Conservation (phyloP, 116 monocot species). For the Iris pallida region DNA sequence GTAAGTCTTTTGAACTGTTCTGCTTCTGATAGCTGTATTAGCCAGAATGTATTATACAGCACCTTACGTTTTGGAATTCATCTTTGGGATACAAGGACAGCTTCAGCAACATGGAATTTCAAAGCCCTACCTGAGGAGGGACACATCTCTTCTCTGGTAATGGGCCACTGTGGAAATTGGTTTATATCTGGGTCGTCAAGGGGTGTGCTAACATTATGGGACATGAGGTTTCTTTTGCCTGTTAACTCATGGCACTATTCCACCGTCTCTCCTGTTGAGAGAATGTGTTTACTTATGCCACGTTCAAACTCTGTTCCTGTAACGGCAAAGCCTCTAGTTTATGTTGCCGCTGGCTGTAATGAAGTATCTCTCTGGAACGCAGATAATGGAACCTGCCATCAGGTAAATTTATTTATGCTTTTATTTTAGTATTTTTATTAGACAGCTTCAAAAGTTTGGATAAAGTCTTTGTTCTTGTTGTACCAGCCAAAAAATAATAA, state of each 20-base stretch:
- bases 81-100: slow-evolving; percentile 75
- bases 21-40: slow-evolving; percentile 40
- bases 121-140: slow-evolving; percentile 71
- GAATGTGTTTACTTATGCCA: slow-evolving; percentile 65
- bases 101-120: slow-evolving; percentile 63
- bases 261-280: slow-evolving; percentile 68
- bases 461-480: too few relatives aligned
- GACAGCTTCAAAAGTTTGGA: too few relatives aligned
- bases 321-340: slow-evolving; percentile 63
- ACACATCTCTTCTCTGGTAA: slow-evolving; percentile 68
- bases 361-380: slow-evolving; percentile 99
- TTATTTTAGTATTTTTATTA: not conserved
- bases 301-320: slow-evolving; percentile 46
- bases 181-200: slow-evolving; percentile 95
- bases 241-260: slow-evolving; percentile 97
- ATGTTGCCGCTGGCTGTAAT: slow-evolving; percentile 91
- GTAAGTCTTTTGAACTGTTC: slow-evolving; percentile 77
- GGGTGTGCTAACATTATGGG: slow-evolving; percentile 90
- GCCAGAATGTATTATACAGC: slow-evolving; percentile 69
- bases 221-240: slow-evolving; percentile 91
- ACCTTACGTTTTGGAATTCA: slow-evolving; percentile 70
- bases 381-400: slow-evolving; percentile 94
- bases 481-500: too few relatives aligned
- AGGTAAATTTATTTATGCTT: slow-evolving; percentile 36
- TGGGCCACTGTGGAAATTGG: slow-evolving; percentile 96